phyloP scores from a whole-genome alignment of 768 basidiomycete genomes.

The Tulasnella sp. region DNA sequence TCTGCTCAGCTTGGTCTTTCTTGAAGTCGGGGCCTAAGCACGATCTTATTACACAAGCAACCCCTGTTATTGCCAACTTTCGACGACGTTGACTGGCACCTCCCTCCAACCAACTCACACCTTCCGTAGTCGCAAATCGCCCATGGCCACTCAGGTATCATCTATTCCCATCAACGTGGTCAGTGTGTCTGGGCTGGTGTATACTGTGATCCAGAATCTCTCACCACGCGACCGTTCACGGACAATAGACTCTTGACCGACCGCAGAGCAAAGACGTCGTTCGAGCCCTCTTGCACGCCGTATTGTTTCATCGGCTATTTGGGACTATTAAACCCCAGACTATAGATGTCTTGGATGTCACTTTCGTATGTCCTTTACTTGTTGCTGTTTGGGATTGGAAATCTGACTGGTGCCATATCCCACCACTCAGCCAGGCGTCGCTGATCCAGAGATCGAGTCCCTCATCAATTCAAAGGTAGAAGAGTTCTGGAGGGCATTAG shows the following conservation, averaged over 20 bases:
- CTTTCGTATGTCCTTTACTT: slow-evolving; percentile 56
- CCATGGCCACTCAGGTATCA: not conserved
- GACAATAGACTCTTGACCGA: slow-evolving; percentile 63
- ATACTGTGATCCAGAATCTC: not conserved
- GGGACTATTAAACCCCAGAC: slow-evolving; percentile 72
- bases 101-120: not conserved
- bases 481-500: slow-evolving; percentile 71
- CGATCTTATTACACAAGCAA: not conserved
- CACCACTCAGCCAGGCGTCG: slow-evolving; percentile 64
- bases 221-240: not conserved
- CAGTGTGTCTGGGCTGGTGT: not conserved
- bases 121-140: not conserved
- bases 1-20: too few species aligned
- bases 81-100: not conserved
- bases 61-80: not conserved
- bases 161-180: not conserved
- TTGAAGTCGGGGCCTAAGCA: not conserved
- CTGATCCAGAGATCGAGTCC: slow-evolving; percentile 65
- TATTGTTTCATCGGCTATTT: slow-evolving; percentile 79
- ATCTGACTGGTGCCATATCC: not conserved
- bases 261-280: slow-evolving; percentile 69
- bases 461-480: slow-evolving; percentile 75
- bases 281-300: slow-evolving; percentile 70
- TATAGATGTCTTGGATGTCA: slow-evolving; percentile 78
- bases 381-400: not conserved